Evolutionary conservation across 2,329 filamentous ascomycete genomes (phyloP).

Genomic region (Cadophora gregata): DNA sequence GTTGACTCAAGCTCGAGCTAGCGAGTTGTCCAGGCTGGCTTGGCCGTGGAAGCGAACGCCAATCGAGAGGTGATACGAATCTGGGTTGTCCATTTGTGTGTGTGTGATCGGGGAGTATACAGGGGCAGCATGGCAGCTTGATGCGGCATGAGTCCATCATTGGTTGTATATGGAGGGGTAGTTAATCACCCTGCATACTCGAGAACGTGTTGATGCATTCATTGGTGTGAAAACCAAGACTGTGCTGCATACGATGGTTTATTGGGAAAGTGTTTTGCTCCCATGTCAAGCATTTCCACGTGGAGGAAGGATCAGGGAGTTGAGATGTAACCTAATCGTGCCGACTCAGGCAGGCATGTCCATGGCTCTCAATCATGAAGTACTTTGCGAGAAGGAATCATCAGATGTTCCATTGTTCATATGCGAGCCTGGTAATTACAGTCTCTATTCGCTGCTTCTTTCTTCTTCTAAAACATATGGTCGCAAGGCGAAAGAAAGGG

Average conservation of each 20-base stretch:
- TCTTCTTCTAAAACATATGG: not conserved
- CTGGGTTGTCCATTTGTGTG: too few species aligned
- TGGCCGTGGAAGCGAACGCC: not conserved
- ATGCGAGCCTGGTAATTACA: too few species aligned
- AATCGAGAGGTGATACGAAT: not conserved
- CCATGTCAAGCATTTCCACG: not conserved
- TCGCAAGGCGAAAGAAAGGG: not conserved
- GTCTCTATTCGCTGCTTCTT: not conserved
- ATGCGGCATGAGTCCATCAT: not conserved
- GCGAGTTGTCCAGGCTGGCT: not conserved
- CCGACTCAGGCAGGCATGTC: too few species aligned
- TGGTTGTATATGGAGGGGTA: constrained; percentile 11
- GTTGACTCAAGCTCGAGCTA: constrained; percentile 14
- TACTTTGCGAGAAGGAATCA: not conserved
- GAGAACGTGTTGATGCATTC: not conserved
- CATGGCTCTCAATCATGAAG: not conserved
- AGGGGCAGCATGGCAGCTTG: not conserved
- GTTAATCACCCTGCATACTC: not conserved
- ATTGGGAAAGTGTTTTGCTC: constrained; percentile 4
- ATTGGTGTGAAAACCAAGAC: constrained; percentile 20
- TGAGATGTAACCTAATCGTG: not conserved
- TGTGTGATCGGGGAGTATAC: constrained; percentile 1
- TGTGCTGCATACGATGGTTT: constrained; percentile 4
- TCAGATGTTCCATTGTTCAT: not conserved
- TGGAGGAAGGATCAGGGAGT: not conserved